Conservation (phyloP, 805 yeast species). For the Saccharomyces paradoxus region DNA sequence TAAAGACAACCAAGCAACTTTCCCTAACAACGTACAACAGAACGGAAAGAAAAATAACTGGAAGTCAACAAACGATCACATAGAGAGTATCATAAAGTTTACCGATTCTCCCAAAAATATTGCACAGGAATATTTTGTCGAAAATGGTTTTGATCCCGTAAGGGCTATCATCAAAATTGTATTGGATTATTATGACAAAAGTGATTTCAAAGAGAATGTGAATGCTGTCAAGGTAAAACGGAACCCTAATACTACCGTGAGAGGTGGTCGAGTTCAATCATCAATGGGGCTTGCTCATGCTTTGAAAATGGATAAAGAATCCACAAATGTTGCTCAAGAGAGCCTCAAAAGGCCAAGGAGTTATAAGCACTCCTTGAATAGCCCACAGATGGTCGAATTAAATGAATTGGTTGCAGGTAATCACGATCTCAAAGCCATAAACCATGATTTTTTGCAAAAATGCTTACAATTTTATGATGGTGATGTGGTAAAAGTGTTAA, state of each 20-base stretch:
- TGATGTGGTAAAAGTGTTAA: slow-evolving; percentile 20
- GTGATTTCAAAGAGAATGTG: background rate
- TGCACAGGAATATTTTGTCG: slow-evolving; percentile 24
- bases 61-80: slow-evolving; percentile 14
- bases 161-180: slow-evolving; percentile 35
- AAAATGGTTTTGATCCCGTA: slow-evolving; percentile 24
- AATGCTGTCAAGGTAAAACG: background rate
- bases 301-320: slow-evolving; percentile 1
- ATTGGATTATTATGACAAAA: slow-evolving; percentile 5
- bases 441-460: slow-evolving; percentile 33
- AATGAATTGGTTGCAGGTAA: slow-evolving; percentile 30
- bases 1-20: slow-evolving; percentile 8
- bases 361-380: slow-evolving; percentile 3
- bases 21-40: slow-evolving; percentile 5
- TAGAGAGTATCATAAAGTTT: slow-evolving; percentile 15
- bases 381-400: slow-evolving; percentile 30
- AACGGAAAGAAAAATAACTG: slow-evolving; percentile 4
- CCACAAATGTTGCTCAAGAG: background rate
- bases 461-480: slow-evolving; percentile 40
- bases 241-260: slow-evolving; percentile 2
- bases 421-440: slow-evolving; percentile 29
- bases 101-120: slow-evolving; percentile 11
- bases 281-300: slow-evolving; percentile 17
- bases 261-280: slow-evolving; percentile 33
- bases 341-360: background rate